phyloP scores from a whole-genome alignment of 2,329 filamentous ascomycete genomes.

The Berkeleyomyces rouxiae region DNA sequence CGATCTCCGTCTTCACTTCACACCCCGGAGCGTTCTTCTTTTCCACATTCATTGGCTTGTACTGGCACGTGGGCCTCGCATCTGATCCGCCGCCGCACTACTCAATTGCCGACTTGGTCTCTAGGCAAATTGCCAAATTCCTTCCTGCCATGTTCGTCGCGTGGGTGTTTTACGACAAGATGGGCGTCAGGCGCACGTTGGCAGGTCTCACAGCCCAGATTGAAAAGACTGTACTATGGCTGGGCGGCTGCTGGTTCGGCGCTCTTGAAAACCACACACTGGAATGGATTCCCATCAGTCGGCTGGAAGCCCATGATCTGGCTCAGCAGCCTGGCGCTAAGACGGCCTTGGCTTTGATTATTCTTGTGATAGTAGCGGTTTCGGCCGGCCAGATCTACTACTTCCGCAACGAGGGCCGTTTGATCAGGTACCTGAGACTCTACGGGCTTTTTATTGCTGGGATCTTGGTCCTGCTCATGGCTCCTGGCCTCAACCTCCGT shows the following conservation, averaged over 20 bases:
- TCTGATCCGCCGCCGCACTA: conserved; percentile 64
- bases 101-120: conserved; percentile 55
- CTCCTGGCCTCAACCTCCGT: conserved; percentile 66
- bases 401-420: conserved; percentile 68
- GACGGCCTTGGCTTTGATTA: conserved; percentile 61
- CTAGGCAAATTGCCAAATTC: conserved; percentile 62
- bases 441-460: conserved; percentile 51
- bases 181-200: conserved; percentile 57
- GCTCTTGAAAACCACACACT: conserved; percentile 91
- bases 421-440: conserved; percentile 60
- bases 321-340: conserved; percentile 77
- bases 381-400: conserved; percentile 64
- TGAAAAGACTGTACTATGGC: conserved; percentile 80
- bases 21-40: conserved; percentile 73
- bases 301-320: conserved; percentile 81
- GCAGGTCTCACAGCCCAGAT: conserved; percentile 60
- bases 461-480: conserved; percentile 52
- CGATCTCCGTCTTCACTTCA: conserved; percentile 67
- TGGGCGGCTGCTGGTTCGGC: conserved; percentile 81
- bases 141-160: conserved; percentile 76
- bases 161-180: conserved; percentile 76
- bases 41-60: conserved; percentile 62
- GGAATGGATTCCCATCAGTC: conserved; percentile 79
- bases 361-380: conserved; percentile 52
- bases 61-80: conserved; percentile 78